These are phyloP conservation scores for Plectosphaerella plurivora DNA, from an alignment of 2,329 filamentous ascomycete species.

Conservation along the genomic window DNA sequence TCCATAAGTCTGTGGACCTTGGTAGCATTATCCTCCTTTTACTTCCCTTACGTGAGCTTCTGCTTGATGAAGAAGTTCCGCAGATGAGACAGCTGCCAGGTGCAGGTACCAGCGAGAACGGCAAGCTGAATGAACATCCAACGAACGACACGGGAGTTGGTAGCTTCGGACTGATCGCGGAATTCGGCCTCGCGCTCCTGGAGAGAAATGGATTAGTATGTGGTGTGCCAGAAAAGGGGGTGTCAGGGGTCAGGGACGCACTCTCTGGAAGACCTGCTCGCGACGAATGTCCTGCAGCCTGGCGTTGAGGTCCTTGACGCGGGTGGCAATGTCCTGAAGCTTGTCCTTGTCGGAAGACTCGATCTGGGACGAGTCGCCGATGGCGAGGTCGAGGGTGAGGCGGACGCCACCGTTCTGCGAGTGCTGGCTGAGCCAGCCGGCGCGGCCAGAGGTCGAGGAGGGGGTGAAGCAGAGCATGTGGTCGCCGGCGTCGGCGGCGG, in stretches of 20 bases:
- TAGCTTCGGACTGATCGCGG: slow-evolving; percentile 92
- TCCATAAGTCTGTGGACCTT: too few relatives aligned
- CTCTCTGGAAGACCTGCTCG: slow-evolving; percentile 95
- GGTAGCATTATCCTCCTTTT: too few relatives aligned
- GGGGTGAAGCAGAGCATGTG: slow-evolving; percentile 95
- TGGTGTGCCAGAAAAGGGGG: neutral
- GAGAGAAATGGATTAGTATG: slow-evolving; percentile 1
- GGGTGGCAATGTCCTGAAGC: slow-evolving; percentile 82
- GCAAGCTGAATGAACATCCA: slow-evolving; percentile 91
- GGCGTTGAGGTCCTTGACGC: slow-evolving; percentile 84
- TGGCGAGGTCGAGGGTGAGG: slow-evolving; percentile 82
- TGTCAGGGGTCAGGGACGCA: slow-evolving; percentile 35
- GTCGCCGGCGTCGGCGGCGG: slow-evolving; percentile 87
- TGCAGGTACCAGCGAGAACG: slow-evolving; percentile 81
- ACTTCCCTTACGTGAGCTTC: slow-evolving; percentile 74
- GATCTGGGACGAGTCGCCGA: slow-evolving; percentile 91
- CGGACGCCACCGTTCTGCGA: slow-evolving; percentile 72
- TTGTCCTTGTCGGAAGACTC: slow-evolving; percentile 92
- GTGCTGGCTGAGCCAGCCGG: slow-evolving; percentile 66
- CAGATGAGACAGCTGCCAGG: slow-evolving; percentile 95
- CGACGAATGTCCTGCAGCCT: slow-evolving; percentile 82
- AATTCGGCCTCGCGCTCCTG: slow-evolving; percentile 97
- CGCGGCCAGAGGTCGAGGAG: slow-evolving; percentile 63
- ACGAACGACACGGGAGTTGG: slow-evolving; percentile 84
- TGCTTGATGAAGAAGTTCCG: slow-evolving; percentile 99